Evolutionary conservation across 192 early-diverging fungal genomes (phyloP).

Genomic region (Coemansia sp.): DNA sequence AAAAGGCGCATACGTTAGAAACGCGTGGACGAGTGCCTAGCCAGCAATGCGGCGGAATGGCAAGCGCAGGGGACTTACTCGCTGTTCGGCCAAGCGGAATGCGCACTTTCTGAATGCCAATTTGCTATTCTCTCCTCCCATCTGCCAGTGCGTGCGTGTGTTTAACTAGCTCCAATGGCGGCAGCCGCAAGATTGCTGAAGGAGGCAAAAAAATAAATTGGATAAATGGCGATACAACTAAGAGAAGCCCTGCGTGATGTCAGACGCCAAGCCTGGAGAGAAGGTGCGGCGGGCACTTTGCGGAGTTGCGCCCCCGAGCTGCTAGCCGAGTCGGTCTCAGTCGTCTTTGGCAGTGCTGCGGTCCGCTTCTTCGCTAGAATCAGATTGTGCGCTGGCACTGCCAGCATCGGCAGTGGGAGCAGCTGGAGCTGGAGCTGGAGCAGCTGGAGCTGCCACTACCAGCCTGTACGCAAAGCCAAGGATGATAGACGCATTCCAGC

Average conservation of each 20-base stretch:
- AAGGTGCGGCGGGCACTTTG: too few species aligned
- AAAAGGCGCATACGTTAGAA: not conserved
- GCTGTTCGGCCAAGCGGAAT: conserved; percentile 81
- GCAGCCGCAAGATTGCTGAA: too few species aligned
- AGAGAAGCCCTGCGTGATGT: too few species aligned
- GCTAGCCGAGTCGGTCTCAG: not conserved
- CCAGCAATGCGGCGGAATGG: not conserved
- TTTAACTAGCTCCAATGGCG: too few species aligned
- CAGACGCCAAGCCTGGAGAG: too few species aligned
- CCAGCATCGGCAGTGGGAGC: not conserved
- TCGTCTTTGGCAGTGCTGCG: conserved; percentile 13
- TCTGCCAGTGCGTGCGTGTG: conserved; percentile 29
- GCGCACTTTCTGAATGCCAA: conserved; percentile 87
- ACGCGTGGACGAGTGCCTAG: too few species aligned
- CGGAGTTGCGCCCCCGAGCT: too few species aligned
- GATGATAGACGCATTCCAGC: conserved; percentile 33
- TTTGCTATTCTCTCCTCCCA: conserved; percentile 91
- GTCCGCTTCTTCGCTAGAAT: not conserved
- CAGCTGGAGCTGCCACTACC: not conserved
- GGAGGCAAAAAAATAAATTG: not conserved
- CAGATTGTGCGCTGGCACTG: not conserved
- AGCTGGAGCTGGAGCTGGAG: not conserved
- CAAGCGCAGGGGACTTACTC: conserved; percentile 55
- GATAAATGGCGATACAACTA: too few species aligned
- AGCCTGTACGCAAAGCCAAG: conserved; percentile 13